Evolutionary conservation across 225 moss, liverwort and hornwort genomes (phyloP), one percentile per base, ranked within the genome.

Genomic region (Anthoceros angustus): DNA sequence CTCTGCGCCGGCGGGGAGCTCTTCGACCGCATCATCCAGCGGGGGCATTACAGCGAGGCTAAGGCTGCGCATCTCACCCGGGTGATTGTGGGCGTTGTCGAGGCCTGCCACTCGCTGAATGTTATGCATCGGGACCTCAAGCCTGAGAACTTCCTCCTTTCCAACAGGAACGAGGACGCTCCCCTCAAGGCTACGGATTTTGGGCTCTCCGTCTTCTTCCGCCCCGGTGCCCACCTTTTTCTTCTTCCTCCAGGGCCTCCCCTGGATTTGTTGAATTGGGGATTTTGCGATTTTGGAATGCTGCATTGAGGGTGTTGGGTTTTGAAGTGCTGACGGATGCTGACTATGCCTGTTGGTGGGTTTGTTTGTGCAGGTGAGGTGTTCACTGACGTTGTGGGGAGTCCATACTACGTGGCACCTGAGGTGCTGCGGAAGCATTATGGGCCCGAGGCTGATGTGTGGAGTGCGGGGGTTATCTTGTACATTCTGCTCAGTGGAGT

Each of bases 1-100:
- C 55, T 55, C n/a, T 55, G 55, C n/a, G 55, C 55, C 55, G 55
- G 55, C 6, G 55, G 55, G 55, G 55, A 55, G 55, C 55, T 55
- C n/a, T 55, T 55, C 23, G 55, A 55, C 4, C 55, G 55, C 55
- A 55, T 55, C 55, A 55, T 55, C 18, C 55, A 55, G 55, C 55
- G 55, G 18, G 55, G 55, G 0, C 55, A 55, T n/a, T 55, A 55
- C 55, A 55, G 55, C 55, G 55, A 55, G 55, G 55, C 55, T 4
- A 55, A 55, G 55, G 55, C 55, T 15, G 55, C 55, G 55, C 55
- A 55, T 7, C 55, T 55, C 55, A 55, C 55, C 55, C 6, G 55
- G n/a, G 55, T 55, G n/a, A 55, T 55, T n/a, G 55, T 55, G 18
- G 55, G 55, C 18, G 55, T 55, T 7, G 55, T 55, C n/a, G 55